phyloP scores from a whole-genome alignment of 1,139 yeast genomes.

The Yamadazyma oceani region DNA sequence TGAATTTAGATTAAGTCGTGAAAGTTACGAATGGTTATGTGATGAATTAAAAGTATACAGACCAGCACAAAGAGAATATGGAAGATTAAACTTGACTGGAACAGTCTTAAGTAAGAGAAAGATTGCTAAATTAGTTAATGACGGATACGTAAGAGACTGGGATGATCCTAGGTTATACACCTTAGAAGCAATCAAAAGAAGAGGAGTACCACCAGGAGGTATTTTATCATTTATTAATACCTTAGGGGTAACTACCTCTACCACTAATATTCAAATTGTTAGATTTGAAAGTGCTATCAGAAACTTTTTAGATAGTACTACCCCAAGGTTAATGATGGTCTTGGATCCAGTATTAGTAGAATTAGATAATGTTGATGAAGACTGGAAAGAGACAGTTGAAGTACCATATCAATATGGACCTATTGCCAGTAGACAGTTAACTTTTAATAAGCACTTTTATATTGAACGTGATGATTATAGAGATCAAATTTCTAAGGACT shows the following conservation, averaged over 20 bases:
- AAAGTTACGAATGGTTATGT: constrained; percentile 98
- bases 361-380: constrained; percentile 79
- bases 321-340: constrained; percentile 94
- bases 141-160: constrained; percentile 88
- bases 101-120: constrained; percentile 94
- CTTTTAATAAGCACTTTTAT: constrained; percentile 73
- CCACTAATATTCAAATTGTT: constrained; percentile 84
- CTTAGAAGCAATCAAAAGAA: constrained; percentile 89
- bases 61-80: constrained; percentile 98
- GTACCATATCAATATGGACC: constrained; percentile 80
- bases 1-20: constrained; percentile 88
- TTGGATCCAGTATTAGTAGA: constrained; percentile 83
- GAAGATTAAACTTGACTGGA: constrained; percentile 92
- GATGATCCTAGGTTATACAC: constrained; percentile 97
- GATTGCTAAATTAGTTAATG: constrained; percentile 87
- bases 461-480: constrained; percentile 88
- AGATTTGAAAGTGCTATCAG: constrained; percentile 91
- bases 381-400: constrained; percentile 63
- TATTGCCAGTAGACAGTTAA: constrained; percentile 70
- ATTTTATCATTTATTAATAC: constrained; percentile 90
- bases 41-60: constrained; percentile 92
- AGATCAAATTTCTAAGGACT: constrained; percentile 55
- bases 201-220: constrained; percentile 99
- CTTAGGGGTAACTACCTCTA: constrained; percentile 92
- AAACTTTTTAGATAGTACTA: constrained; percentile 80